A percentile compares a stretch with the other conserved stretches of the same genome.
Conservation (phyloP, 2,329 filamentous ascomycete genomes). For the Blastomyces gilchristii region DNA sequence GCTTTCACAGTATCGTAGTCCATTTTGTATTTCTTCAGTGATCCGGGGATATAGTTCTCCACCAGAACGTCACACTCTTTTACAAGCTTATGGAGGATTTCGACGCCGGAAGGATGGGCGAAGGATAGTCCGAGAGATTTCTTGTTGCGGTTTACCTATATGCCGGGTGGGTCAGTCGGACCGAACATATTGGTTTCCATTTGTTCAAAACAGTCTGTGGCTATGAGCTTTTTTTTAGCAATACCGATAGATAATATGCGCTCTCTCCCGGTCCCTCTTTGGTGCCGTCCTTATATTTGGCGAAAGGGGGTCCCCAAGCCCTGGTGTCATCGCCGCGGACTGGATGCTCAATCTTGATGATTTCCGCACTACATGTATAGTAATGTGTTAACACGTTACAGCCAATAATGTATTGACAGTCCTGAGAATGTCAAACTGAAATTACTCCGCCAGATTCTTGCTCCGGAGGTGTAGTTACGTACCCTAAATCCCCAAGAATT, state of each 20-base stretch:
- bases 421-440: not conserved
- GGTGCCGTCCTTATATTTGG: constrained; percentile 55
- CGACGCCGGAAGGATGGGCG: constrained; percentile 69
- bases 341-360: constrained; percentile 96
- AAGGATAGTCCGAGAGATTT: constrained; percentile 90
- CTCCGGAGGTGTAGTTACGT: constrained; percentile 27
- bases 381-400: constrained; percentile 16
- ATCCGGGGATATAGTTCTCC: constrained; percentile 90
- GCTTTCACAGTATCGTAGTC: constrained; percentile 72
- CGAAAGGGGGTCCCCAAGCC: constrained; percentile 94
- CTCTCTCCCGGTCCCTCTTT: constrained; percentile 68
- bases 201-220: not conserved
- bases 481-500: constrained; percentile 93
- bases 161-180: not conserved
- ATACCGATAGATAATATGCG: constrained; percentile 84
- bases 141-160: constrained; percentile 89
- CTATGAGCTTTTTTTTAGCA: constrained; percentile 16
- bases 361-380: constrained; percentile 58
- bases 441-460: not conserved
- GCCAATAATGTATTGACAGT: constrained; percentile 6
- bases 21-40: constrained; percentile 79
- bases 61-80: constrained; percentile 84
- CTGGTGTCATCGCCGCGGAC: constrained; percentile 83
- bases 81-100: constrained; percentile 75
- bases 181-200: not conserved